Evolutionary conservation across 306 rosid species (phyloP), one percentile per base, ranked within the genome.

Genomic region (Lupinus albus): DNA sequence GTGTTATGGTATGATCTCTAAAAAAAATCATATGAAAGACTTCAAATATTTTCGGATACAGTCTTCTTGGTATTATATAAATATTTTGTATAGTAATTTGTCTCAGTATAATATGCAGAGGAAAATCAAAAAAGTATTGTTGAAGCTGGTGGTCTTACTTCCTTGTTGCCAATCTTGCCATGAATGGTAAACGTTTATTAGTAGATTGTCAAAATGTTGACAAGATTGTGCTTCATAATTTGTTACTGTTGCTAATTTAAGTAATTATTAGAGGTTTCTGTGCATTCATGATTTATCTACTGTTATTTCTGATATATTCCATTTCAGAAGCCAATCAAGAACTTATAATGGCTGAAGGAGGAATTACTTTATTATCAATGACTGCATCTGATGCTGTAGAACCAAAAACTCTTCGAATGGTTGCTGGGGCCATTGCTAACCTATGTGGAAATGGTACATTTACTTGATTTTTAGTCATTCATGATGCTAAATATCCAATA

Each of bases 361-460:
- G 96, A 69, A 81, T 89, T 33, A 85, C 91, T 74, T 82, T 89
- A 49, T 80, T 89, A 69, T 86, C 96, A 53, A 66, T 80, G 51
- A 80, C 96, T 61, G 94, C 94, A 38, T 84, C 89, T 65, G 94
- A 88, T 76, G 91, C 96, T 14, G 94, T 87, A 76, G 96, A 89
- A 70, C 84, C 96, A 35, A 89, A 88, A 71, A 88, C 95, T 59
- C 88, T 88, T 7, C 91, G 95, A 79, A 86, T 86, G 92, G 92
- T 89, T 50, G 96, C 94, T 35, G 91, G 96, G 46, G 96, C 91
- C 67, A 83, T 89, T 74, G 94, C 94, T 65, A 89, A 89, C 79
- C 77, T 89, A 54, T 87, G 96, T 55, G 94, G 96, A 68, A 87
- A 89, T 70, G 96, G 96, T 89, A 87, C 50, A 49, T 52, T 59